Evolutionary conservation across 2,329 filamentous ascomycete genomes (phyloP).

Genomic region (Monilinia vaccinii-corymbosi): DNA sequence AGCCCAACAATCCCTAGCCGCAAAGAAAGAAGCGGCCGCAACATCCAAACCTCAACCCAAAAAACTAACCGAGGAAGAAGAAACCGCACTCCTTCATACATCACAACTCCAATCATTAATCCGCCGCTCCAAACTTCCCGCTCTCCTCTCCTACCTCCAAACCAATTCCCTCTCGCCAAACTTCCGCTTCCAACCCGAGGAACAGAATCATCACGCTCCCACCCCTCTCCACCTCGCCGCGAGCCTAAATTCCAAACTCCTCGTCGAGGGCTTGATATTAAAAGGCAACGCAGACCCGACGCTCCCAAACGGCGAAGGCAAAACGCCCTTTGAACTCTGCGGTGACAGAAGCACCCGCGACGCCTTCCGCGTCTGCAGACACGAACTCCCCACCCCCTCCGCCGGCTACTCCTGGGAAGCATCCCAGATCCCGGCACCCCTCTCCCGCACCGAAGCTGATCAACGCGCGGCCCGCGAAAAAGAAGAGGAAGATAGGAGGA

Average conservation of each 20-base stretch:
- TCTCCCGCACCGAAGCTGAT: slow-evolving; percentile 65
- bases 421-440: slow-evolving; percentile 60
- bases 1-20: slow-evolving; percentile 34
- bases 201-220: slow-evolving; percentile 64
- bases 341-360: slow-evolving; percentile 81
- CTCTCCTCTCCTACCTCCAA: slow-evolving; percentile 73
- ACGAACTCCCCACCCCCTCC: slow-evolving; percentile 44
- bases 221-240: slow-evolving; percentile 82
- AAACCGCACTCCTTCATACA: slow-evolving; percentile 73
- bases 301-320: slow-evolving; percentile 62
- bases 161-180: slow-evolving; percentile 62
- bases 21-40: slow-evolving; percentile 38
- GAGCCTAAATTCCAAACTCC: slow-evolving; percentile 64
- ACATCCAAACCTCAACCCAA: slow-evolving; percentile 36
- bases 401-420: slow-evolving; percentile 51
- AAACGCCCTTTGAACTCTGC: slow-evolving; percentile 76
- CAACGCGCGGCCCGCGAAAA: slow-evolving; percentile 61
- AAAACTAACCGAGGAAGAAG: slow-evolving; percentile 73
- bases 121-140: slow-evolving; percentile 81
- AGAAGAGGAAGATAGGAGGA: slow-evolving; percentile 56
- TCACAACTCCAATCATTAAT: slow-evolving; percentile 82
- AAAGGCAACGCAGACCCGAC: slow-evolving; percentile 71
- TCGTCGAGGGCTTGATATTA: slow-evolving; percentile 68
- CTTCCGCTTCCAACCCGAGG: slow-evolving; percentile 66
- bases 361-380: slow-evolving; percentile 80